Percentiles rank a stretch among this genome's conserved stretches.
These are phyloP conservation scores for Coniochaeta sp. DNA, from an alignment of 2,329 filamentous ascomycete species.

Conservation along the genomic window DNA sequence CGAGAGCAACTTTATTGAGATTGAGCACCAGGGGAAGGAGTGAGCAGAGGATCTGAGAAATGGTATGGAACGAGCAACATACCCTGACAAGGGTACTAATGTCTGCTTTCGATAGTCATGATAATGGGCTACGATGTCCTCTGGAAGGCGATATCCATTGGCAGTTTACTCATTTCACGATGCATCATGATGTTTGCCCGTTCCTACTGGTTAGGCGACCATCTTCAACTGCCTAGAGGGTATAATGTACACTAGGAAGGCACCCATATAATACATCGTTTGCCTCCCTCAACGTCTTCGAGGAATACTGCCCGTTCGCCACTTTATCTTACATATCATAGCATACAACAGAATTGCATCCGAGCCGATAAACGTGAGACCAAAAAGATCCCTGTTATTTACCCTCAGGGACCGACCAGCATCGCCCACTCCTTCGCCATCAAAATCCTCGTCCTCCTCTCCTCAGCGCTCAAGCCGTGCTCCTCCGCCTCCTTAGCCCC, in stretches of 20 bases:
- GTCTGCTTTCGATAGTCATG: not conserved
- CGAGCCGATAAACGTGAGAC: too few relatives aligned
- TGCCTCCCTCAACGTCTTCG: not conserved
- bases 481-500: slow-evolving; percentile 9
- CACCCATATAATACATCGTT: not conserved
- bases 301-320: not conserved
- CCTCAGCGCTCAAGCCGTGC: slow-evolving; percentile 4
- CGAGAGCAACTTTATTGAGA: not conserved
- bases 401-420: slow-evolving; percentile 2
- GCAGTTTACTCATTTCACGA: not conserved
- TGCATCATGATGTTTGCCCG: not conserved
- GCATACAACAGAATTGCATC: too few relatives aligned
- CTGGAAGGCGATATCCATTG: not conserved
- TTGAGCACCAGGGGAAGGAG: not conserved
- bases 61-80: not conserved
- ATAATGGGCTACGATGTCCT: not conserved
- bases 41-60: not conserved
- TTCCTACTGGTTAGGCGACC: too few relatives aligned
- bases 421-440: slow-evolving; percentile 18
- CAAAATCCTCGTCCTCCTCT: slow-evolving; percentile 11
- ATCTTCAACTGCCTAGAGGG: not conserved
- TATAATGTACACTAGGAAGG: not conserved
- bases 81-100: not conserved
- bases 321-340: not conserved
- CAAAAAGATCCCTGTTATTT: too few relatives aligned